phyloP scores from a whole-genome alignment of 2,329 filamentous ascomycete species.

The Hypoxylon sp. region DNA sequence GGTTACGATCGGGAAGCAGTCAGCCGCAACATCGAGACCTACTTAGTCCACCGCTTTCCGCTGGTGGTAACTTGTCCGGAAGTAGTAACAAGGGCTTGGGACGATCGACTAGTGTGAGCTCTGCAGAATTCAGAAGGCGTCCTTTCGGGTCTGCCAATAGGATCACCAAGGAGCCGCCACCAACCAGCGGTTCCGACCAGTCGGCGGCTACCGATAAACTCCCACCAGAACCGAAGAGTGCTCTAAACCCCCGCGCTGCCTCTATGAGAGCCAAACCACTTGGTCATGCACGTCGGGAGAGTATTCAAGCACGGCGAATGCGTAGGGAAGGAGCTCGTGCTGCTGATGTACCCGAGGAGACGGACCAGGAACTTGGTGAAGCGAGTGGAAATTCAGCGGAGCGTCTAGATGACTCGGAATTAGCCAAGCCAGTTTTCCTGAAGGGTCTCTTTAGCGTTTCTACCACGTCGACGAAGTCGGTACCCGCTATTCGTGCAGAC shows the following conservation, averaged over 20 bases:
- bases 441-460: constrained; percentile 98
- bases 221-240: constrained; percentile 66
- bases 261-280: constrained; percentile 87
- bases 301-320: constrained; percentile 87
- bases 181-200: constrained; percentile 85
- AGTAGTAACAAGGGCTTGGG: constrained; percentile 78
- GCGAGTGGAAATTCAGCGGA: constrained; percentile 74
- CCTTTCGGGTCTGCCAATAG: constrained; percentile 62
- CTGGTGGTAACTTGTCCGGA: constrained; percentile 69
- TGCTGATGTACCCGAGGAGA: constrained; percentile 90
- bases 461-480: constrained; percentile 92
- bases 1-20: constrained; percentile 69
- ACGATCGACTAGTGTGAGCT: constrained; percentile 92
- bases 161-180: constrained; percentile 74
- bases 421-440: constrained; percentile 93
- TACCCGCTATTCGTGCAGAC: constrained; percentile 87
- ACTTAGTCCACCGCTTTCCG: constrained; percentile 78
- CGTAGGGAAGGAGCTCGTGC: constrained; percentile 80
- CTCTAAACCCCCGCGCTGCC: constrained; percentile 69
- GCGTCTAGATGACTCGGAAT: constrained; percentile 77
- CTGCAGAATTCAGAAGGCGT: constrained; percentile 82
- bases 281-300: constrained; percentile 89
- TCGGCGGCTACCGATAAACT: constrained; percentile 71
- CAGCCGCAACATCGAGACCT: constrained; percentile 84
- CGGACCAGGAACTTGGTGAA: constrained; percentile 81